Percentiles rank a stretch among this genome's conserved stretches.
phyloP scores from a whole-genome alignment of 2,329 filamentous ascomycete genomes.

The Cryphonectria nitschkei region DNA sequence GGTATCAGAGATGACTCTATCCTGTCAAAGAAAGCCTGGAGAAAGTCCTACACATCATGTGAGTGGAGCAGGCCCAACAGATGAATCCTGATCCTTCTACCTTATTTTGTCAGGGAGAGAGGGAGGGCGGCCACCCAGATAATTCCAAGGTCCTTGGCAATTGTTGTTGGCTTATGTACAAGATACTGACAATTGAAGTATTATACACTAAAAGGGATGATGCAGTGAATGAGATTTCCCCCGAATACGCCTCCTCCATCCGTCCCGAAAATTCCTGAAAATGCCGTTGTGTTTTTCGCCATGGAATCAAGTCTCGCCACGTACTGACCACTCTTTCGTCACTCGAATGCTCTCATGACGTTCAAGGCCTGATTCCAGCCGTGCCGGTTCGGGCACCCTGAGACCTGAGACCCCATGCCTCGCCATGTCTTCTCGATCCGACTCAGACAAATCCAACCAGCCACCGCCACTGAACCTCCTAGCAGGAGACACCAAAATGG shows the following conservation, averaged over 20 bases:
- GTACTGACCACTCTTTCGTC: slow-evolving; percentile 11
- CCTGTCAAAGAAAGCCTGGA: not conserved
- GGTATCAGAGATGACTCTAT: not conserved
- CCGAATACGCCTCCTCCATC: not conserved
- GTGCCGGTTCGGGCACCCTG: not conserved
- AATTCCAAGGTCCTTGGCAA: not conserved
- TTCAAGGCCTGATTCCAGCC: not conserved
- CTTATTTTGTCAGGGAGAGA: not conserved
- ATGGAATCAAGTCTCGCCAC: not conserved
- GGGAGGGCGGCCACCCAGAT: not conserved
- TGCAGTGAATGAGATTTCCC: not conserved
- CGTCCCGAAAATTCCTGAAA: not conserved
- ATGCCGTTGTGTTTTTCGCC: too few relatives aligned
- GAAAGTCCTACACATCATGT: not conserved
- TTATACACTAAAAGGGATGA: not conserved
- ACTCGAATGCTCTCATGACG: slow-evolving; percentile 9
- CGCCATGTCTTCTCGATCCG: slow-evolving; percentile 6
- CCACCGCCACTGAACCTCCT: slow-evolving; percentile 7
- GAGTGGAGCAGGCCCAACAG: not conserved
- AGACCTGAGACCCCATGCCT: slow-evolving; percentile 2
- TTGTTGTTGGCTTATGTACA: not conserved
- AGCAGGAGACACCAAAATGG: not conserved
- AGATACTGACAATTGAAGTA: not conserved
- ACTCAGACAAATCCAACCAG: slow-evolving; percentile 12
- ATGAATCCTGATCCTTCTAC: not conserved